Evolutionary conservation across 768 basidiomycete genomes (phyloP), one percentile per base, ranked within the genome.

Genomic region (Amanita jacksonii): DNA sequence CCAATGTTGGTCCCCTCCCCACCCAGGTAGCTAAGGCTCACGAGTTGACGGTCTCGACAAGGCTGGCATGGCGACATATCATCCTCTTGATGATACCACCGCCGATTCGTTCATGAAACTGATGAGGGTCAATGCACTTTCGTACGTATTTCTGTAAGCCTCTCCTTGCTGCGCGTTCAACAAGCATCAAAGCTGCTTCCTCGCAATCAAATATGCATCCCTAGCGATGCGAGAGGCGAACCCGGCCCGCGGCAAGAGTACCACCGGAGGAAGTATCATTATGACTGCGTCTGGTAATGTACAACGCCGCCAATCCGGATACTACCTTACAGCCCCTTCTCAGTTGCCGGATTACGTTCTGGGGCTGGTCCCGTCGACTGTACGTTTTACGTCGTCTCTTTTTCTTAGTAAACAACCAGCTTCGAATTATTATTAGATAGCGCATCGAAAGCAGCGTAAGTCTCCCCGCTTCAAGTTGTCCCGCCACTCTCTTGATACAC

Each of bases 401-500:
- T 41, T 38, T 31, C 15, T 24, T 2, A 49, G 20, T 46, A 34
- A 2, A 22, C 12, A 24, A 24, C 8, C 31, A 13, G 16, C 13
- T 38, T n/a, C n/a, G 43, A 28, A 30, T 22, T 13, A 25, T 48
- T 38, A 34, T 43, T 59, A 84, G 91, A 94, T 54, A 91, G 88
- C 53, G 90, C 90, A 41, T 87, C 85, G 53, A 96, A 96, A 68
- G 86, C 91, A 24, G 89, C 89, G 89, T 91, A 56, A 24, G 33
- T 23, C 12, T 22, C 24, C 20, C 8, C 22, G 7, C 13, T 47
- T 27, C 7, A 7, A 19, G n/a, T 27, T 3, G 13, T 48, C n/a
- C n/a, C n/a, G n/a, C 31, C 34, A 27, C 43, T 7, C 15, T 27
- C n/a, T n/a, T 25, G 19, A 15, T 12, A 12, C 3, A 20, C 41